These are phyloP conservation scores for Petrea volubilis DNA, from an alignment of 257 asterid genomes.

Conservation along the genomic window DNA sequence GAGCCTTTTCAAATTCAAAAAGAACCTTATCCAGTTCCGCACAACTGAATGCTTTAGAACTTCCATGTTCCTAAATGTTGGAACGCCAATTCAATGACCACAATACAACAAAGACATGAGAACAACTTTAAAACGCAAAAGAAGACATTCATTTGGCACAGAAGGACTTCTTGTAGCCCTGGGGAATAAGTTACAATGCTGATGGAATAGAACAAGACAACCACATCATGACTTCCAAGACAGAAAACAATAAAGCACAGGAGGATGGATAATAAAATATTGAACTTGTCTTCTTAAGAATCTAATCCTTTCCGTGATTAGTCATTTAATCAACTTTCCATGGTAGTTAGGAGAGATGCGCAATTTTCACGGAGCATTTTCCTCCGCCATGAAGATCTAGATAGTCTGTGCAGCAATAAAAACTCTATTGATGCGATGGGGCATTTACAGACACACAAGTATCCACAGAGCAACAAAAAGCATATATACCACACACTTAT, in stretches of 20 bases:
- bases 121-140: constrained; percentile 16
- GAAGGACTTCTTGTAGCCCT: background rate
- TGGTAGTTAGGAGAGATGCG: background rate
- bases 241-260: background rate
- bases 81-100: constrained; percentile 22
- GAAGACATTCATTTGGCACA: background rate
- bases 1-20: constrained; percentile 57
- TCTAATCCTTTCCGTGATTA: background rate
- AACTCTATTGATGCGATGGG: background rate
- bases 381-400: background rate
- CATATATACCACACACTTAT: background rate
- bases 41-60: constrained; percentile 66
- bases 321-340: background rate
- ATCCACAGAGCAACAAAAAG: background rate
- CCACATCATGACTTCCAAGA: background rate
- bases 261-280: background rate
- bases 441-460: background rate
- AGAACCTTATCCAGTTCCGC: constrained; percentile 66
- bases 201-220: constrained; percentile 2
- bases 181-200: background rate
- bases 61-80: constrained; percentile 67
- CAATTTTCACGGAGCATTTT: background rate
- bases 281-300: background rate
- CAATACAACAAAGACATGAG: constrained; percentile 6
- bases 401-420: background rate